Conservation (phyloP, 2,329 filamentous ascomycete species). For the Penicillium concentricum region DNA sequence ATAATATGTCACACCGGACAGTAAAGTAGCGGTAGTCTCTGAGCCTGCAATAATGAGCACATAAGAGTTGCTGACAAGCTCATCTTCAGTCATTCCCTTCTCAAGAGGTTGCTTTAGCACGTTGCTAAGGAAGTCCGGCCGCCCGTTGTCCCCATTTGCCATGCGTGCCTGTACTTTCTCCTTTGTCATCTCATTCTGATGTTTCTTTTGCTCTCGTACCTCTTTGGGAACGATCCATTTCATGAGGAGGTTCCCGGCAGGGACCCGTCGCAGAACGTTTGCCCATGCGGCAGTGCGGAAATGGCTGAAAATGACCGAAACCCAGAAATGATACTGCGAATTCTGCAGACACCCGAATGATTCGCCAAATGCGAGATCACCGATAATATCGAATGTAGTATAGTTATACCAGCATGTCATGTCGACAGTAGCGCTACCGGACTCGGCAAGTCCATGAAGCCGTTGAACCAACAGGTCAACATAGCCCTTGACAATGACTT, state of each 20-base stretch:
- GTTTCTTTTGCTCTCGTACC: neutral
- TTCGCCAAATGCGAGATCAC: neutral
- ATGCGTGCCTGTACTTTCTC: neutral
- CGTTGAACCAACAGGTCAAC: slow-evolving; percentile 29
- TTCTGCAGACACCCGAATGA: neutral
- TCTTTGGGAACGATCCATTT: neutral
- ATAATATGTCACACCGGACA: slow-evolving; percentile 44
- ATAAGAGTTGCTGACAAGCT: slow-evolving; percentile 37
- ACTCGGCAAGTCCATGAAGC: slow-evolving; percentile 3
- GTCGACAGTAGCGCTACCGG: neutral
- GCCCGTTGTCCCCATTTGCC: neutral
- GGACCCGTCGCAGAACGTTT: neutral
- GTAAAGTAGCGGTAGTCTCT: slow-evolving; percentile 46
- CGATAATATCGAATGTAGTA: neutral
- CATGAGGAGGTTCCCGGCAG: neutral
- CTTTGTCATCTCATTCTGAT: neutral
- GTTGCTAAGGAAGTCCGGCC: slow-evolving; percentile 17
- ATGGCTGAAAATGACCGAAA: neutral
- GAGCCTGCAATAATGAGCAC: slow-evolving; percentile 43
- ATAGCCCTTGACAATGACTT: slow-evolving; percentile 31
- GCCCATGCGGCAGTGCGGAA: neutral
- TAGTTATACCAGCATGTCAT: neutral
- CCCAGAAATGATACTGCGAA: neutral
- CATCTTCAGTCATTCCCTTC: slow-evolving; percentile 19
- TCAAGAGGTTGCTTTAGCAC: slow-evolving; percentile 15